Evolutionary conservation across 306 rosid species (phyloP).

Genomic region (Parietaria judaica): DNA sequence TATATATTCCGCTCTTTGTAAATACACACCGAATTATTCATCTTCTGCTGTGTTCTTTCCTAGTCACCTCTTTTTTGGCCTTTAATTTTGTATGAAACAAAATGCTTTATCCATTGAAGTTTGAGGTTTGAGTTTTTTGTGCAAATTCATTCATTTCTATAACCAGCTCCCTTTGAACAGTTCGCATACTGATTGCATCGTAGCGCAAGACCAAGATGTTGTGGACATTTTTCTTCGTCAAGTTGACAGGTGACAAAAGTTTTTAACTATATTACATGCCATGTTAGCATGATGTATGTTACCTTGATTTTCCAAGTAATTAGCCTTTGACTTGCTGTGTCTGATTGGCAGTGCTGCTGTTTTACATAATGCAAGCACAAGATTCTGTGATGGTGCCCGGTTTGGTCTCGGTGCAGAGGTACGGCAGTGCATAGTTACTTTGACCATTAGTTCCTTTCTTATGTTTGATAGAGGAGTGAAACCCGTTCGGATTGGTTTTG

Average conservation of each 20-base stretch:
- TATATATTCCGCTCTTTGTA: too few species aligned
- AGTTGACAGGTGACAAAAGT: slow-evolving; percentile 70
- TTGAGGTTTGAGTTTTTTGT: too few species aligned
- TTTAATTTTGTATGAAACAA: too few species aligned
- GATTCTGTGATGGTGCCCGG: slow-evolving; percentile 94
- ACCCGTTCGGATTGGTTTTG: too few species aligned
- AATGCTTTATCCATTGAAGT: too few species aligned
- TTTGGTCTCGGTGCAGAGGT: slow-evolving; percentile 99
- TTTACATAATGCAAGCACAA: slow-evolving; percentile 92
- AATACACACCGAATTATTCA: too few species aligned
- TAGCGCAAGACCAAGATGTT: slow-evolving; percentile 68
- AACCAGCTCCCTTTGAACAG: slow-evolving; percentile 33
- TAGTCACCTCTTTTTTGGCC: too few species aligned
- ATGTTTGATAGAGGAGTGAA: not conserved
- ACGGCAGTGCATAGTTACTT: slow-evolving; percentile 6
- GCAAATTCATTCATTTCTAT: too few species aligned
- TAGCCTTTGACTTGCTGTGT: slow-evolving; percentile 7
- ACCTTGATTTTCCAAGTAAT: not conserved
- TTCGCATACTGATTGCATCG: slow-evolving; percentile 85
- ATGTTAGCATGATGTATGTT: not conserved
- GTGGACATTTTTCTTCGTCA: slow-evolving; percentile 60
- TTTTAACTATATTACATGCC: not conserved
- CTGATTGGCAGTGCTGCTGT: slow-evolving; percentile 81
- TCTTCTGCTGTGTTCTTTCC: too few species aligned
- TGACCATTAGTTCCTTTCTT: not conserved